Evolutionary conservation across 2,329 filamentous ascomycete species (phyloP), one percentile per base, ranked within the genome.

Genomic region (Lojkania enalia): DNA sequence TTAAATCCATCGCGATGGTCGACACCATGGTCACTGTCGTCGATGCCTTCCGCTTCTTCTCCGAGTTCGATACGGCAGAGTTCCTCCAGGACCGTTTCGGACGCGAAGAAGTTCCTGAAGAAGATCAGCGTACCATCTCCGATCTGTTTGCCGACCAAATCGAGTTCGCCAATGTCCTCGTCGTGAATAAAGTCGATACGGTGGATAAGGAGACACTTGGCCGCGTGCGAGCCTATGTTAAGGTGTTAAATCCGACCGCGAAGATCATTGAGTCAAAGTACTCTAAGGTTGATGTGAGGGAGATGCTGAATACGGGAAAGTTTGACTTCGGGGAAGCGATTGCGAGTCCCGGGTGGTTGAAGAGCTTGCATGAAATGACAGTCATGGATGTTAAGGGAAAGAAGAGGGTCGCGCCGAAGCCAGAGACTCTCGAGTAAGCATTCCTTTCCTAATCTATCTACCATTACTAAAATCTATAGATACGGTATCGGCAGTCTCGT

Each of bases 101-200:
- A 1, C 65, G 74, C 11, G 76, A 84, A 4, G 82, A 85, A 42
- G 61, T 66, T 0, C 80, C 4, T 64, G 80, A 67, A 0, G 86
- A 89, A 52, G 86, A 90, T 48, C 85, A 90, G 53, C 74, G 86
- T 0, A 88, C 84, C 0, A 85, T 90, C 2, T 87, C 85, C 0
- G 85, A 89, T 53, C 75, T 90, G 0, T 86, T 88, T 77, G 84
- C 87, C 0, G 86, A 89, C 54, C 86, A 89, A 58, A 86, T 89
- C 47, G 86, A 90, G 66, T 90, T 90, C 55, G 85, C 86, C 0
- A 85, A 89, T 52, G 84, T 88, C 5, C 77, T 89, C 12, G 76
- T 88, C 3, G 69, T 88, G 15, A 89, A 89, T 69, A 89, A 89
- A 65, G 73, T 80, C 4, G 84, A 88, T 48, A 79, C 82, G 48